Base-by-base conservation (phyloP, 208 protist genomes). In the Wallacemonas collosoma region DNA sequence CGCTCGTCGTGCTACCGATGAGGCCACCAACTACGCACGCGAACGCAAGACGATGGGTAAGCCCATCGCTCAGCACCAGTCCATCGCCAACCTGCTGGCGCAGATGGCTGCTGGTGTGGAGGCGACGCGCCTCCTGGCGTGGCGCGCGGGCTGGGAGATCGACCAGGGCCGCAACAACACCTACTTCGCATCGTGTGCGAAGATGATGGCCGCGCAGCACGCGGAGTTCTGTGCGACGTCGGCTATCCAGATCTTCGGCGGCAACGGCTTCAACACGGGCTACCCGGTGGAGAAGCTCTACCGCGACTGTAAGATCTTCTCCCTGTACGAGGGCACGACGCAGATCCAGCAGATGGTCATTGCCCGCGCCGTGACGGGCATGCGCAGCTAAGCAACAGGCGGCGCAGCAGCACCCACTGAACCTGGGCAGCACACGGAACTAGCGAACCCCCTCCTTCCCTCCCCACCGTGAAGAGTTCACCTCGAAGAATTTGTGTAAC, bases 251-350 rank as follows among this genome's bases (percentile, higher is more conserved):
- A 94, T 96, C 81, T 96, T 97, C 36, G 93, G 95, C 39, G 95
- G 93, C 57, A 97, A 96, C 67, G 95, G 95, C 55, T 98, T 93
- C 81, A 98, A 93, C 80, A 94, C 93, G 14, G 92, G 93, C 8
- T 98, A 97, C 81, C 95, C 95, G 39, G 91, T 97, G n/a, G 95
- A 97, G 79, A 98, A 97, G 81, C 86, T 98, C 11, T 95, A 95
- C 77, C 85, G 94, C 41, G 95, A 98, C 68, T 85, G 81, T 38
- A 98, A 97, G 85, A 94, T 98, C 73, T 97, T 93, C 81, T 94
- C 94, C 56, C 96, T 98, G 63, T 97, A 97, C 84, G 95, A 97
- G 75, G 95, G 93, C 73, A 98, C 93, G 2, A 89, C 79, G 55
- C 85, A 98, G 81, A 97, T 98, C 71, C 91, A 97, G 81, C 82